Evolutionary conservation across 805 yeast species (phyloP).

Genomic region (Saturnispora saitoi): DNA sequence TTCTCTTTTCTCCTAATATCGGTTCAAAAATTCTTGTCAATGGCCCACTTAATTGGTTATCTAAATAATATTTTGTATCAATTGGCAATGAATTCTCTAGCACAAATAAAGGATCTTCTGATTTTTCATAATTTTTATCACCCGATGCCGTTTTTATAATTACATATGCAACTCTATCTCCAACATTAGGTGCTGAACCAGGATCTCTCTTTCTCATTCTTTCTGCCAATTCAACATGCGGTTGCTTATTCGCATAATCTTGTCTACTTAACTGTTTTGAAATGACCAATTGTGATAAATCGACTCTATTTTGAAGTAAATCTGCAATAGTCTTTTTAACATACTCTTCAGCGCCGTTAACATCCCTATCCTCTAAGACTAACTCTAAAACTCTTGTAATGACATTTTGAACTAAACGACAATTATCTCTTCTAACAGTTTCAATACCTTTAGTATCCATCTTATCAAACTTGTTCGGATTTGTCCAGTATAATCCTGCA

Average conservation of each 20-base stretch:
- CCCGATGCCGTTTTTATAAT: conserved; percentile 67
- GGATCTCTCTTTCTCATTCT: conserved; percentile 94
- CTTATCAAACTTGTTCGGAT: conserved; percentile 84
- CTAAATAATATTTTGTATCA: conserved; percentile 89
- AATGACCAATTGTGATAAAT: conserved; percentile 86
- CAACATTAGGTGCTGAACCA: conserved; percentile 93
- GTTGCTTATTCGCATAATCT: conserved; percentile 93
- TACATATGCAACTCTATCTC: conserved; percentile 97
- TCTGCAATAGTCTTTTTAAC: conserved; percentile 87
- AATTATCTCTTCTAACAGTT: conserved; percentile 96
- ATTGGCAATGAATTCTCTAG: conserved; percentile 87
- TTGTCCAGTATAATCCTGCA: conserved; percentile 96
- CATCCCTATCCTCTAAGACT: conserved; percentile 82
- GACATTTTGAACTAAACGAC: conserved; percentile 89
- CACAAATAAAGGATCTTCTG: conserved; percentile 93
- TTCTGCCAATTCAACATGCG: conserved; percentile 93
- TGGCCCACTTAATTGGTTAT: conserved; percentile 88
- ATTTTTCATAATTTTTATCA: conserved; percentile 86
- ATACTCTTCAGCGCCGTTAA: conserved; percentile 71
- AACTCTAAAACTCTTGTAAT: conserved; percentile 82
- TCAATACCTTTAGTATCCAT: conserved; percentile 98
- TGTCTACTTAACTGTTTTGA: conserved; percentile 84
- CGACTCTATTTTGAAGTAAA: conserved; percentile 81
- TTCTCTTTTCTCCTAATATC: conserved; percentile 76
- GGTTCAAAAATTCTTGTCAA: conserved; percentile 91